Base-by-base conservation (phyloP, 306 rosid species). In the Cotoneaster glaucophyllus region DNA sequence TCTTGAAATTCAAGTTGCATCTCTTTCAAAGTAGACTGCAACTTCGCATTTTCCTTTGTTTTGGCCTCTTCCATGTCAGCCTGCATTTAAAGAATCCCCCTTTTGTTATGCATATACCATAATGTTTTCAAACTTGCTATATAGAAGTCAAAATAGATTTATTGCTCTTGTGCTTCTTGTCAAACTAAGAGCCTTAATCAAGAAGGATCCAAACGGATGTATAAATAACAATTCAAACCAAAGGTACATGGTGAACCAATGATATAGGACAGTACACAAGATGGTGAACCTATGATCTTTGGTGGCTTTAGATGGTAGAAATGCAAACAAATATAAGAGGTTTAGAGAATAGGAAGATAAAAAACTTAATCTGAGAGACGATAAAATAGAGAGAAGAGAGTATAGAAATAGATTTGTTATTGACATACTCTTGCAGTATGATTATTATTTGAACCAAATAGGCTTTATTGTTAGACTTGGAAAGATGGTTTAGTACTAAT, bases 11-110 rank as follows among this genome's bases (percentile, higher is more conserved):
- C 86, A 9, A 88, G 67, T 78, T 80, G 76, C 71, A 80, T 80
- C 73, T 88, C 94, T 70, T 87, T 84, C 81, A 94, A 84, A 80
- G 83, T 86, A 83, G 81, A 79, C 80, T 84, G 89, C 86, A 93
- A 62, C 71, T 91, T 87, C 67, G 83, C 78, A 81, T 83, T 93
- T 88, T 91, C 93, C 82, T 78, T 85, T 62, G 85, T 84, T 82
- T 88, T 80, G 75, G 93, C 87, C 87, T 93, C 92, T 85, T 93
- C 97, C 43, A 89, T 58, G 63, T 81, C 89, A 75, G 84, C 79
- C 93, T 89, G 89, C 79, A 79, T 77, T 34, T 28, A 58, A 24
- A 37, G 57, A 43, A 61, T 34, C 25, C 52, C 34, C 9, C 19
- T 22, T 13, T 61, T 73, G 45, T 11, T 41, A n/a, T 34, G n/a